Conservation (phyloP, 352 stramenopile genomes). For the Phytopythium aichiense region DNA sequence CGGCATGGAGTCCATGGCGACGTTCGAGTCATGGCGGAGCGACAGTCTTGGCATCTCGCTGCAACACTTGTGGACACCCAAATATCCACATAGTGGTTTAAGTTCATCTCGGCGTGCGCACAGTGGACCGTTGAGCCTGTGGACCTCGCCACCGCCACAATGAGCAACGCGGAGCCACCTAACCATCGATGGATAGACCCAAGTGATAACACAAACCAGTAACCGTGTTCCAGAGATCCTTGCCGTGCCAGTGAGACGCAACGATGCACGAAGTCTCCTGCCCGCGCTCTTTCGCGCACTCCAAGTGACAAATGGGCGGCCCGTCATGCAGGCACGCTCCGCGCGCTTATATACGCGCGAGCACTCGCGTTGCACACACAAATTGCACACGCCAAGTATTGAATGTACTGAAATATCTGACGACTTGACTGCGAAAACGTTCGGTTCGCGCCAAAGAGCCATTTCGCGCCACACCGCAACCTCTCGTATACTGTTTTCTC, state of each 20-base stretch:
- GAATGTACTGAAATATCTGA: not conserved
- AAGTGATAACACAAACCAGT: not conserved
- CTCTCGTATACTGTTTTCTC: no score
- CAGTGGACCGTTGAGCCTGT: not conserved
- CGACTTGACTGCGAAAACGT: not conserved
- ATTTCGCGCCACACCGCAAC: not conserved
- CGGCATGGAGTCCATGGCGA: no score
- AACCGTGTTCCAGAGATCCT: not conserved
- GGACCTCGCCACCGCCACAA: not conserved
- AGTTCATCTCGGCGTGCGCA: constrained; percentile 2
- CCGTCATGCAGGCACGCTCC: no score
- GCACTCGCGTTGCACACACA: not conserved
- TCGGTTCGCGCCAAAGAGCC: not conserved
- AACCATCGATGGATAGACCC: not conserved
- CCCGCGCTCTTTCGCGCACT: no score
- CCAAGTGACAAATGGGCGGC: no score
- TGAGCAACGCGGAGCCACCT: not conserved
- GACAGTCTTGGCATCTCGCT: no score
- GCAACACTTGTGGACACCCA: no score
- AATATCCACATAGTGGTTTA: not conserved
- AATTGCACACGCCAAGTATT: not conserved
- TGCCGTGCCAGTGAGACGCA: not conserved
- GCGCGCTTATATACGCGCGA: not conserved
- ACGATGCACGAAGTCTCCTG: no score
- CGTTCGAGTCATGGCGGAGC: no score